Base-by-base conservation (phyloP, 768 basidiomycete species). In the Udeniomyces megalosporus region DNA sequence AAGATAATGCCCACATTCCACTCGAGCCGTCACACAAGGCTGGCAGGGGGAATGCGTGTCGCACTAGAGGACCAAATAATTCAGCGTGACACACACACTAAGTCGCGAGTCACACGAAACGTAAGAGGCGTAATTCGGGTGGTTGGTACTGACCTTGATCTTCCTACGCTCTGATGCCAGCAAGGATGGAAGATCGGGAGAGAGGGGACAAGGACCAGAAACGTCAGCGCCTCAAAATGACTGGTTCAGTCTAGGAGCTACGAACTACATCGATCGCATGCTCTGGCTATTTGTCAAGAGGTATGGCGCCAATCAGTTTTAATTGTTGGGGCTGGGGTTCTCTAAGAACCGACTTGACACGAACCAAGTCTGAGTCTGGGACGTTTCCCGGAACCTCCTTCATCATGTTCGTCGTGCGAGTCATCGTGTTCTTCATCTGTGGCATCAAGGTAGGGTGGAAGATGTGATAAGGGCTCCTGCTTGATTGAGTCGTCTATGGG, bases 331-430 rank as follows among this genome's bases (percentile, higher is more conserved):
- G 38, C 8, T 42, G 38, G 17, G 38, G 17, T 8, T 17, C 8
- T 42, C 10, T 8, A 17, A 11, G 22, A n/a, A 12, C 20, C 22
- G 55, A 61, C 44, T 34, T n/a, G n/a, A n/a, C n/a, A n/a, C n/a
- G n/a, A 20, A 66, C 57, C 72, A 15, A 73, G 56, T 55, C 72
- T 60, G 12, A 73, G 62, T 46, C 72, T 35, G 22, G 72, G 72
- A 35, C 72, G 60, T 64, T 73, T 73, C 34, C 64, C 64, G 22
- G 31, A 59, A 7, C 35, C 58, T 4, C 29, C 61, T 1, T 59
- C 46, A 31, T 54, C 24, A 29, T 60, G 42, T 22, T 44, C 29
- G 12, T 66, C 60, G 26, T 55, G 57, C 24, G 65, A 55, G n/a
- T 67, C 64, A 17, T 65, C 57, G 10, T 42, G 38, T 8, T 8